phyloP scores from a whole-genome alignment of 192 early-diverging fungal genomes.

The Chytriomyces confervae region DNA sequence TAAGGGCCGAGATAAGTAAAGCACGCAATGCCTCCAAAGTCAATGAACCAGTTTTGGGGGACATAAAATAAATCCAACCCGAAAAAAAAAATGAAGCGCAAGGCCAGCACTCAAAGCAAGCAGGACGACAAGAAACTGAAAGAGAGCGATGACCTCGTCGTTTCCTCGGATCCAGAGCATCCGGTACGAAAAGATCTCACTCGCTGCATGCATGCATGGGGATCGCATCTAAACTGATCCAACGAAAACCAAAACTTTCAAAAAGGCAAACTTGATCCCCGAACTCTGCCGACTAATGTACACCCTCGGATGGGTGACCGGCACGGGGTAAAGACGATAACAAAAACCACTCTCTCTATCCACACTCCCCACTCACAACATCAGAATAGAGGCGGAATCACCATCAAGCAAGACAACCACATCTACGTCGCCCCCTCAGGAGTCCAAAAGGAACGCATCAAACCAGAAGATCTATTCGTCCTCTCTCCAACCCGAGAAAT shows the following conservation, averaged over 20 bases:
- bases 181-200: constrained; percentile 18
- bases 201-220: background rate
- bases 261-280: constrained; percentile 80
- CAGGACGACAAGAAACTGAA: constrained; percentile 14
- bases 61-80: background rate
- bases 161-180: constrained; percentile 37
- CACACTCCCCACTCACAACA: background rate
- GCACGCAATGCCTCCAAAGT: too few species aligned
- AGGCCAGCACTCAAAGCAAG: background rate
- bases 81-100: background rate
- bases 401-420: constrained; percentile 54
- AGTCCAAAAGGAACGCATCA: constrained; percentile 95
- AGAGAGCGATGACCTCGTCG: constrained; percentile 18
- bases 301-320: constrained; percentile 92
- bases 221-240: constrained; percentile 9
- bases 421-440: constrained; percentile 92
- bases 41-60: too few species aligned
- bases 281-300: constrained; percentile 91
- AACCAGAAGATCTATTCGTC: constrained; percentile 84
- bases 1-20: too few species aligned
- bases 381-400: constrained; percentile 23
- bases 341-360: constrained; percentile 59
- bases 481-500: constrained; percentile 66
- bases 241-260: constrained; percentile 30
- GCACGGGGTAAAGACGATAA: constrained; percentile 86